Evolutionary conservation across 2,329 filamentous ascomycete genomes (phyloP).

Genomic region (Hymenoscyphus infarciens): DNA sequence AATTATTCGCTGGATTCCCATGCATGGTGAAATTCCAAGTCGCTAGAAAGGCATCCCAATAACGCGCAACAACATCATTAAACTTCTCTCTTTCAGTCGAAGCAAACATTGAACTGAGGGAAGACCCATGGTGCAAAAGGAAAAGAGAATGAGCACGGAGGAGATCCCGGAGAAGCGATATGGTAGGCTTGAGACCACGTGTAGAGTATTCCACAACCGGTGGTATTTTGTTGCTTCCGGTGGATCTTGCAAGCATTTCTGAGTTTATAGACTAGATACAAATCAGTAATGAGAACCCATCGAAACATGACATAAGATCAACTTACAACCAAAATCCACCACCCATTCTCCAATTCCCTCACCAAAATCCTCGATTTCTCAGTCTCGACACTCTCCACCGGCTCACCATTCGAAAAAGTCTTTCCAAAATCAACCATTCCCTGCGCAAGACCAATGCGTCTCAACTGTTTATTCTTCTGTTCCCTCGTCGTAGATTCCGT

Average conservation of each 20-base stretch:
- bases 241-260: slow-evolving; percentile 48
- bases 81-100: slow-evolving; percentile 66
- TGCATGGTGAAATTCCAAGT: slow-evolving; percentile 89
- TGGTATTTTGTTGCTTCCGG: slow-evolving; percentile 15
- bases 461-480: slow-evolving; percentile 78
- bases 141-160: slow-evolving; percentile 80
- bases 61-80: slow-evolving; percentile 67
- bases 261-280: slow-evolving; percentile 71
- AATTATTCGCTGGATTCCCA: slow-evolving; percentile 76
- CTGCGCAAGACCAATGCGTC: slow-evolving; percentile 93
- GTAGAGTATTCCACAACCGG: slow-evolving; percentile 72
- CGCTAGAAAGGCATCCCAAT: slow-evolving; percentile 69
- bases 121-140: slow-evolving; percentile 79
- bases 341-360: slow-evolving; percentile 81
- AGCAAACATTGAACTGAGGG: slow-evolving; percentile 66
- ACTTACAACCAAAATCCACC: slow-evolving; percentile 92
- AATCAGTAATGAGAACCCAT: neutral
- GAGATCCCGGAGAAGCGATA: slow-evolving; percentile 75
- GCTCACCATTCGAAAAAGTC: slow-evolving; percentile 74
- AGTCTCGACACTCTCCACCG: slow-evolving; percentile 85
- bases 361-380: slow-evolving; percentile 82
- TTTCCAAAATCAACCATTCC: slow-evolving; percentile 92
- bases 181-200: slow-evolving; percentile 80
- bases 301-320: neutral
- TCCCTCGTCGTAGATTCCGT: slow-evolving; percentile 44